These are phyloP conservation scores for Paraurostyla sp. DNA, from an alignment of 73 alveolate genomes.

Conservation along the genomic window DNA sequence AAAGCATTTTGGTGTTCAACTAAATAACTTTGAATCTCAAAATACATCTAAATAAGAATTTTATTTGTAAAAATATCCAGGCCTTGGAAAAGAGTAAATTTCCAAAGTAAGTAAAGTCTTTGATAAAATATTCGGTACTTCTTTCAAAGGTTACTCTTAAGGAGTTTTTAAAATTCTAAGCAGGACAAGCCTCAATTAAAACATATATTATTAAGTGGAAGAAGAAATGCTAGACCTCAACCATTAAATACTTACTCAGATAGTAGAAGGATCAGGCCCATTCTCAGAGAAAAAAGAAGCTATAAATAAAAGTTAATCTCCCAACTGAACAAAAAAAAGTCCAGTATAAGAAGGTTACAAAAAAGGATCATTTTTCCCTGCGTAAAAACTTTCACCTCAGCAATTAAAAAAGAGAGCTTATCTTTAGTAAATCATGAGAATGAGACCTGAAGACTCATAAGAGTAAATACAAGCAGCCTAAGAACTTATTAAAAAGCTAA, in stretches of 20 bases:
- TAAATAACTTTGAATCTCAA: too few relatives aligned
- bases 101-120: neutral
- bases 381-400: neutral
- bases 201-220: neutral
- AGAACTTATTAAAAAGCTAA: slow-evolving; percentile 24
- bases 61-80: too few relatives aligned
- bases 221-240: neutral
- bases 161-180: neutral
- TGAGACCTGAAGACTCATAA: slow-evolving; percentile 7
- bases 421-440: neutral
- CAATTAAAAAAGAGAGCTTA: neutral
- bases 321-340: neutral
- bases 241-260: neutral
- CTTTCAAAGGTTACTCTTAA: neutral
- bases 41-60: neutral
- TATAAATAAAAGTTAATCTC: neutral
- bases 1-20: too few relatives aligned
- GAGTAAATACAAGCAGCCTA: neutral
- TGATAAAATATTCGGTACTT: slow-evolving; percentile 4
- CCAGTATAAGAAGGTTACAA: neutral
- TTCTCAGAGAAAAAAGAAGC: neutral
- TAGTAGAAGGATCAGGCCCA: neutral
- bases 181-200: neutral
- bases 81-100: neutral
- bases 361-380: neutral